A percentile compares a stretch with the other conserved stretches of the same genome.
These are phyloP conservation scores for Melanomma pulvis-pyrius DNA, from an alignment of 495 filamentous ascomycete genomes.

Conservation along the genomic window DNA sequence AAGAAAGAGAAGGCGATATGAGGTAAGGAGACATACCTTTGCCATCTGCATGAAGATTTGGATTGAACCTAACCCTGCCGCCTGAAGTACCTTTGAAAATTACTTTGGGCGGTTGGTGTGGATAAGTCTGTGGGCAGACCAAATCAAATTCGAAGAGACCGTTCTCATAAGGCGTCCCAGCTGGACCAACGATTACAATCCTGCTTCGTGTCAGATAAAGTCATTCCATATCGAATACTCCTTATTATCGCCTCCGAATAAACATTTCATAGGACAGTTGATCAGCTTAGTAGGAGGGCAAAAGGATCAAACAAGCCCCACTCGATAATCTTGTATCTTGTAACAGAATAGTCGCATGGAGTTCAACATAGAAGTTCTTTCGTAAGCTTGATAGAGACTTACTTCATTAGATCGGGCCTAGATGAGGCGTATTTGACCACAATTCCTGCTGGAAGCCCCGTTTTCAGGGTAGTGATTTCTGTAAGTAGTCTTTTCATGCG, in stretches of 20 bases:
- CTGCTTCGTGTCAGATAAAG: not conserved
- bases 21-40: conserved; percentile 40
- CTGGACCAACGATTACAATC: conserved; percentile 60
- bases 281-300: too few relatives aligned
- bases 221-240: too few relatives aligned
- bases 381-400: not conserved
- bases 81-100: conserved; percentile 55
- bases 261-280: too few relatives aligned
- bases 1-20: not conserved
- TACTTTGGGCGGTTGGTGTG: conserved; percentile 53
- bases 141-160: conserved; percentile 67
- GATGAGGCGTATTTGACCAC: conserved; percentile 58
- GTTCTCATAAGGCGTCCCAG: conserved; percentile 62
- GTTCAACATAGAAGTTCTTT: too few relatives aligned
- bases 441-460: conserved; percentile 60
- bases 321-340: too few relatives aligned
- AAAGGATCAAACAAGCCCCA: too few relatives aligned
- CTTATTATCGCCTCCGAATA: not conserved
- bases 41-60: conserved; percentile 61
- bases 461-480: conserved; percentile 55
- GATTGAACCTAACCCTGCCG: conserved; percentile 56
- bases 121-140: conserved; percentile 53
- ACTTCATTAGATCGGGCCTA: conserved; percentile 60
- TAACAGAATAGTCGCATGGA: too few relatives aligned
- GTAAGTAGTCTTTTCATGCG: conserved; percentile 58